These are phyloP conservation scores for Pseudomonodictys pantanalensis DNA, from an alignment of 495 filamentous ascomycete species.

Conservation along the genomic window DNA sequence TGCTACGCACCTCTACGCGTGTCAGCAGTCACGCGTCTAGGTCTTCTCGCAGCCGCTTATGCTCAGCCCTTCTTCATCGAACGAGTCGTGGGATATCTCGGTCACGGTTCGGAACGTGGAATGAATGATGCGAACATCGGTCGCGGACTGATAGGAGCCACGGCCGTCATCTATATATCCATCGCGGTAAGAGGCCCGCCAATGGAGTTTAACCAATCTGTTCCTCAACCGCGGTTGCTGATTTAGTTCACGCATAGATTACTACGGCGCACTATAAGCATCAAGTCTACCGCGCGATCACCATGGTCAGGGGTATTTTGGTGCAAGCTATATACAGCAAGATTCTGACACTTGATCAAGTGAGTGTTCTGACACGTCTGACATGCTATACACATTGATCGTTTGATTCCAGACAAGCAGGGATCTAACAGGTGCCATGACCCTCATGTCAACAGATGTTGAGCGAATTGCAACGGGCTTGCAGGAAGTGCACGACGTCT, in stretches of 20 bases:
- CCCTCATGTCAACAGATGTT: conserved; percentile 57
- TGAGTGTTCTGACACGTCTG: too few relatives aligned
- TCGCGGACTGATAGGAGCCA: conserved; percentile 63
- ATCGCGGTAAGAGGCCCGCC: conserved; percentile 46
- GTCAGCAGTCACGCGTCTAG: conserved; percentile 50
- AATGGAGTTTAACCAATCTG: too few relatives aligned
- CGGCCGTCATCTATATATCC: conserved; percentile 56
- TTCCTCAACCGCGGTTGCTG: too few relatives aligned
- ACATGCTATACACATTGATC: too few relatives aligned
- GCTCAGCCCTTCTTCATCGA: conserved; percentile 63
- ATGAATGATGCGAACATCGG: conserved; percentile 49
- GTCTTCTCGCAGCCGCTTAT: conserved; percentile 56
- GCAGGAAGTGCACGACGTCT: conserved; percentile 44
- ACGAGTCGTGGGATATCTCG: too few relatives aligned
- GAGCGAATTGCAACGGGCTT: conserved; percentile 42
- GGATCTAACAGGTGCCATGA: conserved; percentile 53
- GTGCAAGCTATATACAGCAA: conserved; percentile 57
- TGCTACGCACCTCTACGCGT: conserved; percentile 15
- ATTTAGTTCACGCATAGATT: not conserved
- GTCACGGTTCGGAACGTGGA: too few relatives aligned
- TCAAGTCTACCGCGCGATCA: conserved; percentile 52
- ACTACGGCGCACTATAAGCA: conserved; percentile 50
- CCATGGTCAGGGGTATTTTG: conserved; percentile 58
- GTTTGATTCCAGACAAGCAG: conserved; percentile 43
- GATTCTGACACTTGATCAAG: conserved; percentile 48